Conservation (phyloP, 2,329 filamentous ascomycete species). For the Calonectria leucothoes region DNA sequence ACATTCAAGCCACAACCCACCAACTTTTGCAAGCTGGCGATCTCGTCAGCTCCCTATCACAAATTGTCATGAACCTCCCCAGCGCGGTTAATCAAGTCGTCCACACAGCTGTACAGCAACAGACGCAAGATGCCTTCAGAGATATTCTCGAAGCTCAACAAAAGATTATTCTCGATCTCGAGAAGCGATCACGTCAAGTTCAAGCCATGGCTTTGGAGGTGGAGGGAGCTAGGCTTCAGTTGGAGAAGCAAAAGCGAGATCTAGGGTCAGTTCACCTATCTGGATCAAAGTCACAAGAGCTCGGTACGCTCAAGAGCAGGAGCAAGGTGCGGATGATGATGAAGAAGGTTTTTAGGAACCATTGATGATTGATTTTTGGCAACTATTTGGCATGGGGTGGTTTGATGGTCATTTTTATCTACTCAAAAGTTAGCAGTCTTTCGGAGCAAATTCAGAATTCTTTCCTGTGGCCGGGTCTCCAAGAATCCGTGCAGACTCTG, state of each 20-base stretch:
- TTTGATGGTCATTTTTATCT: not conserved
- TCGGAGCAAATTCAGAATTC: not conserved
- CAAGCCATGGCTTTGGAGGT: slow-evolving; percentile 5
- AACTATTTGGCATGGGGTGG: not conserved
- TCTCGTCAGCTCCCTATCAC: slow-evolving; percentile 40
- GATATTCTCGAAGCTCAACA: slow-evolving; percentile 37
- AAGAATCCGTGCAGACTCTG: not conserved
- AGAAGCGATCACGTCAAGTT: slow-evolving; percentile 7
- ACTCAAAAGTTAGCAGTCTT: not conserved
- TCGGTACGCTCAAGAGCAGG: not conserved
- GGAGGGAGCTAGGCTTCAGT: not conserved
- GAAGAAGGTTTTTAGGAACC: slow-evolving; percentile 20
- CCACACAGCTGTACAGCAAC: slow-evolving; percentile 35
- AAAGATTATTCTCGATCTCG: slow-evolving; percentile 30
- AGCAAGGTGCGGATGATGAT: slow-evolving; percentile 16
- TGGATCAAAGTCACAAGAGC: not conserved
- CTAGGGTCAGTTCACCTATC: not conserved
- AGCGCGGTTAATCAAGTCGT: slow-evolving; percentile 40
- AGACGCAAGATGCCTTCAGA: slow-evolving; percentile 33
- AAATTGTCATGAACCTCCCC: slow-evolving; percentile 40
- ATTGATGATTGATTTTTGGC: not conserved
- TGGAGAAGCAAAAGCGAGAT: not conserved
- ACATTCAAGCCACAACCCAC: slow-evolving; percentile 32
- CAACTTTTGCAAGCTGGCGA: slow-evolving; percentile 33
- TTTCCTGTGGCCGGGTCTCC: not conserved